Evolutionary conservation across 2,329 filamentous ascomycete species (phyloP).

Genomic region (Botrytis pseudocinerea): DNA sequence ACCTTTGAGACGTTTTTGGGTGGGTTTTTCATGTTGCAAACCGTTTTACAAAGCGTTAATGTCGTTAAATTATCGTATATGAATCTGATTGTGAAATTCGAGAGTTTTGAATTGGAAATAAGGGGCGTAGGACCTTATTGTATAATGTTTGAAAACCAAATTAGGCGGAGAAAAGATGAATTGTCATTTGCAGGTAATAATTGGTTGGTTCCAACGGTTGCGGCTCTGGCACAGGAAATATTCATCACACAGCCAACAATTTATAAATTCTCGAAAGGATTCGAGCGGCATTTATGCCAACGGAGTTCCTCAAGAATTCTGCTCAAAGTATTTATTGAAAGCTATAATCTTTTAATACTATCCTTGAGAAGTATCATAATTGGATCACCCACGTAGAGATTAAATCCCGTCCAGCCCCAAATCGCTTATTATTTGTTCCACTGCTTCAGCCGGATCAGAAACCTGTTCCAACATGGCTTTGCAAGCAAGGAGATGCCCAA

Average conservation of each 20-base stretch:
- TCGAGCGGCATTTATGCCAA: neutral
- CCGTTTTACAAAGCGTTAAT: neutral
- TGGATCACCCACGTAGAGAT: neutral
- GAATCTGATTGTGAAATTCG: neutral
- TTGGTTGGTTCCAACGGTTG: neutral
- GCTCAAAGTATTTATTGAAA: constrained; percentile 27
- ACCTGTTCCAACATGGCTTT: neutral
- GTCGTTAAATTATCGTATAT: neutral
- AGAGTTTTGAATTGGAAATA: neutral
- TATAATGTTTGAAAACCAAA: neutral
- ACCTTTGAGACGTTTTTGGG: neutral
- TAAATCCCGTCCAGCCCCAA: neutral
- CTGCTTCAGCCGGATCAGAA: neutral
- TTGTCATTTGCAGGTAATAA: neutral
- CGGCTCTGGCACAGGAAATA: neutral
- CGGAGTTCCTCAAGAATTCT: neutral
- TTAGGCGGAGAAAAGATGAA: neutral
- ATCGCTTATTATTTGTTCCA: neutral
- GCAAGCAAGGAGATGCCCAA: neutral
- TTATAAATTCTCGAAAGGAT: neutral
- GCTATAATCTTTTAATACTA: constrained; percentile 29
- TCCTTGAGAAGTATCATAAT: neutral
- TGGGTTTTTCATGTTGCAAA: neutral
- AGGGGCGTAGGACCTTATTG: neutral
- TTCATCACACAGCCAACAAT: neutral